These are phyloP conservation scores for Populus nigra DNA, from an alignment of 345 rosid genomes.

Conservation along the genomic window DNA sequence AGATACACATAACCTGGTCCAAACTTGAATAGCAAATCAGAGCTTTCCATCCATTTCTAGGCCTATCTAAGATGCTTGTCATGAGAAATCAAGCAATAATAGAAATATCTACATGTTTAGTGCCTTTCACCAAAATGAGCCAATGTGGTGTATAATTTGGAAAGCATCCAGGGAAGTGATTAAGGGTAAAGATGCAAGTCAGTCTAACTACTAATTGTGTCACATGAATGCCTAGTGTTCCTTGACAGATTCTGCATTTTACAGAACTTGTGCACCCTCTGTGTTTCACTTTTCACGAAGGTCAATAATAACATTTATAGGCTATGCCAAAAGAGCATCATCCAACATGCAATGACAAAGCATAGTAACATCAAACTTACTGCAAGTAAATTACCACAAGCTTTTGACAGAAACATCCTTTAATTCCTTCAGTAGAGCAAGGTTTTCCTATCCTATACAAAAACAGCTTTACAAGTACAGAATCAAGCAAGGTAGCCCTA, in stretches of 20 bases:
- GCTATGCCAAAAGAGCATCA: not conserved
- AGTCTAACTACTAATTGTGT: not conserved
- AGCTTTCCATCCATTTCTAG: not conserved
- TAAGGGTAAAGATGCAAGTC: not conserved
- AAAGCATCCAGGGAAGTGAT: not conserved
- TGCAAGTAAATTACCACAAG: not conserved
- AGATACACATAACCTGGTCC: not conserved
- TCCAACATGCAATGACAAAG: not conserved
- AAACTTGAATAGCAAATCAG: not conserved
- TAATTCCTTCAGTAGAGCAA: not conserved
- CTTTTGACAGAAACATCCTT: not conserved
- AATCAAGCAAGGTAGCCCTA: not conserved
- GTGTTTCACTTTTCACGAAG: not conserved
- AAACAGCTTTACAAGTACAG: not conserved
- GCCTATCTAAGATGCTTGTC: not conserved
- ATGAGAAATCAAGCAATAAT: not conserved
- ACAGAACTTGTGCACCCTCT: not conserved
- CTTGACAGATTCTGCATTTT: not conserved
- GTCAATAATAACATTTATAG: not conserved
- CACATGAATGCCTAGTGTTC: not conserved
- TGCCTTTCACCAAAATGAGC: not conserved
- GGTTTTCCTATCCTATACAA: not conserved
- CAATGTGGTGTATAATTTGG: not conserved
- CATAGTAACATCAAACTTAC: not conserved
- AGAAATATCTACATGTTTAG: not conserved